Conservation (phyloP, 1,139 yeast species). For the Groenewaldozyma sp. region DNA sequence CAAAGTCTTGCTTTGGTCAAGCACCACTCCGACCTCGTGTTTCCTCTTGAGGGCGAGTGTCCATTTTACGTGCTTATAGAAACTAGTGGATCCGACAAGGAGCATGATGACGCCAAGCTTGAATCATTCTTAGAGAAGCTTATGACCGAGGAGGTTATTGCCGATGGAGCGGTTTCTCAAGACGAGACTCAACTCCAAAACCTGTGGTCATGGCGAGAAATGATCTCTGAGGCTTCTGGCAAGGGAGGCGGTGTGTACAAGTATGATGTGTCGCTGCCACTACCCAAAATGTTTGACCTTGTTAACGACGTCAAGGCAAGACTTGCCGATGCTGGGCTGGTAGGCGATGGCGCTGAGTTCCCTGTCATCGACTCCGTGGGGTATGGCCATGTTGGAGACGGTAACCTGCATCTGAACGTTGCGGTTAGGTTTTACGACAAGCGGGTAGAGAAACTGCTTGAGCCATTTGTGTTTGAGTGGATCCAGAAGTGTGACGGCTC, state of each 20-base stretch:
- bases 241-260: conserved; percentile 90
- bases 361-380: conserved; percentile 89
- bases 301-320: conserved; percentile 63
- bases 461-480: conserved; percentile 93
- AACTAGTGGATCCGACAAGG: conserved; percentile 87
- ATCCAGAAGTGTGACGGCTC: conserved; percentile 71
- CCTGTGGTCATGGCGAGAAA: conserved; percentile 94
- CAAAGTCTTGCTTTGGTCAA: conserved; percentile 62
- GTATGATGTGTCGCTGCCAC: conserved; percentile 88
- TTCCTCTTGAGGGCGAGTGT: conserved; percentile 69
- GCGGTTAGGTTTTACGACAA: conserved; percentile 78
- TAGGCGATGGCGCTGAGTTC: conserved; percentile 54
- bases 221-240: conserved; percentile 81
- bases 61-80: conserved; percentile 89
- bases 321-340: conserved; percentile 47
- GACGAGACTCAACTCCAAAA: conserved; percentile 78
- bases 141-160: conserved; percentile 75
- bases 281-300: conserved; percentile 65
- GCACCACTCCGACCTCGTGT: conserved; percentile 38
- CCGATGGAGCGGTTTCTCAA: conserved; percentile 92
- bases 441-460: conserved; percentile 65
- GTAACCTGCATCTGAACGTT: conserved; percentile 86
- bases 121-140: conserved; percentile 73
- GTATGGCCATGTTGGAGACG: conserved; percentile 95
- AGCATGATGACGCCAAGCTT: conserved; percentile 41